Evolutionary conservation across 768 basidiomycete genomes (phyloP).

Genomic region (Omphalotus guepiniiformis): DNA sequence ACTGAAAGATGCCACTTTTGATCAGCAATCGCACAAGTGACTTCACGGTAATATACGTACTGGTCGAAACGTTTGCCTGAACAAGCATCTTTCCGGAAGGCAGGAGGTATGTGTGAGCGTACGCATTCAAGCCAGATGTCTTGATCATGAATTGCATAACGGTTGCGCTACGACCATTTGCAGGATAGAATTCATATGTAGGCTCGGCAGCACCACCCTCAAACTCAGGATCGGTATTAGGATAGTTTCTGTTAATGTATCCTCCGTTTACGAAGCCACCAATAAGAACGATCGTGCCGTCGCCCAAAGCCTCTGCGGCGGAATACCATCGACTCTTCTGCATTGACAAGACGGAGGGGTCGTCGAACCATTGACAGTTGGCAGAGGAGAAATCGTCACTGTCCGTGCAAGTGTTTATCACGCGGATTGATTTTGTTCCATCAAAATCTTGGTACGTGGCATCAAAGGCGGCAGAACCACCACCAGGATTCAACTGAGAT

Average conservation of each 20-base stretch:
- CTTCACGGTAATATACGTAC: conserved; percentile 35
- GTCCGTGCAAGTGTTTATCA: conserved; percentile 70
- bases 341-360: conserved; percentile 58
- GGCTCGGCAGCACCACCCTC: conserved; percentile 76
- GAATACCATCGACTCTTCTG: conserved; percentile 77
- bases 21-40: conserved; percentile 4
- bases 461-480: conserved; percentile 51
- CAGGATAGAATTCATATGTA: conserved; percentile 81
- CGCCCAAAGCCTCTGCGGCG: conserved; percentile 64
- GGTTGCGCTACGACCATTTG: conserved; percentile 41
- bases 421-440: conserved; percentile 73
- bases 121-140: conserved; percentile 76
- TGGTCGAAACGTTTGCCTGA: conserved; percentile 77
- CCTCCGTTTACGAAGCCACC: conserved; percentile 80
- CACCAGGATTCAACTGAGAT: conserved; percentile 41
- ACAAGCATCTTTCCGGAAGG: conserved; percentile 75
- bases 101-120: conserved; percentile 72
- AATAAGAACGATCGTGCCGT: conserved; percentile 77
- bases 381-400: conserved; percentile 41
- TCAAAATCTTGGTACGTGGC: conserved; percentile 75
- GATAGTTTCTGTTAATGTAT: conserved; percentile 73
- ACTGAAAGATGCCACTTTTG: conserved; percentile 19
- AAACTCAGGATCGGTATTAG: conserved; percentile 55
- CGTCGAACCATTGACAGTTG: conserved; percentile 71
- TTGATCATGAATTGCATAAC: conserved; percentile 63